Base-by-base conservation (phyloP, 2,329 filamentous ascomycete species). In the Hortaea sp. region DNA sequence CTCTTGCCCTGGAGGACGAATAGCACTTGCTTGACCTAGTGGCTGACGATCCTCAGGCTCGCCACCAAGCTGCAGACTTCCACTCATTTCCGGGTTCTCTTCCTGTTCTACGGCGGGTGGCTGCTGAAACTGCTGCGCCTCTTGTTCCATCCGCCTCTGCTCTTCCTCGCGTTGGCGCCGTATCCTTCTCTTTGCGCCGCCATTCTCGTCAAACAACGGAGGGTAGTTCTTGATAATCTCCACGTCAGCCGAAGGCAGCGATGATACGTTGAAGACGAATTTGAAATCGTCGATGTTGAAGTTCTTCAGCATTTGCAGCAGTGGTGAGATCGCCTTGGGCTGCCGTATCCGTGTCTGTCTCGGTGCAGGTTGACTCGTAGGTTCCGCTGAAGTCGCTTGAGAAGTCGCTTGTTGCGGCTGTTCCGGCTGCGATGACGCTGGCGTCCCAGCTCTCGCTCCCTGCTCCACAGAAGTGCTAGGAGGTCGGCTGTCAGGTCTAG, bases 1-100 rank as follows among this genome's bases (percentile, higher is more conserved):
- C 9, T 63, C 59, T 41, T 54, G 54, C 30, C 49, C 53, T 7
- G 88, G 86, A 2, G 85, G 82, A 57, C 88, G 87, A 6, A 87
- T 81, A 9, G 78, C 79, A 49, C 49, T 80, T 77, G 50, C 76
- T 48, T 78, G 76, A 39, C 76, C 74, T 37, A 57, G 76, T 76
- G 41, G 64, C 51, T 62, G 61, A 5, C 78, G 75, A 54, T 94
- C 88, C 62, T 97, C 90, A 0, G 90, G 90, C 63, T 97, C 90
- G 39, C 90, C 90, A 47, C 90, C 90, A 12, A 97, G 75, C 48
- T 94, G 89, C 48, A 92, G 73, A 62, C 90, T 97, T 10, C 85
- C 86, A 54, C 85, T 85, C 50, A 60, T 60, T 65, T 92, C 88
- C 1, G 81, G 79, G 47, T 84, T 83, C 47, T 86, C 87, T 2